Evolutionary conservation across 108 stramenopile genomes (phyloP).

Genomic region (Licmophora abbreviata): DNA sequence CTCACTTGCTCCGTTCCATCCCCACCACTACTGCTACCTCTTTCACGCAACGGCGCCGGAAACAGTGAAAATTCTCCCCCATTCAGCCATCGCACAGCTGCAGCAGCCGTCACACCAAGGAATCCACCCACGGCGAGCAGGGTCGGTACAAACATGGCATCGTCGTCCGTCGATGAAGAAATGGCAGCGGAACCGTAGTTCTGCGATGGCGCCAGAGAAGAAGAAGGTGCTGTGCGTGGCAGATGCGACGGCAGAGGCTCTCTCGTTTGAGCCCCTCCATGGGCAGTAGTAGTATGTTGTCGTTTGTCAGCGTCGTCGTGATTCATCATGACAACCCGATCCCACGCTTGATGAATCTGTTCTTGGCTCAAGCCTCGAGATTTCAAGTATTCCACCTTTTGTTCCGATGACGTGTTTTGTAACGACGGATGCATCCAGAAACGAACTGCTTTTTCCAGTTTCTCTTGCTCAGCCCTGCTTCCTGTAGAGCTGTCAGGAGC

Average conservation of each 20-base stretch:
- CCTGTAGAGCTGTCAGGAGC: too few species aligned
- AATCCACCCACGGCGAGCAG: constrained; percentile 24
- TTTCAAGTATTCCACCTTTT: constrained; percentile 22
- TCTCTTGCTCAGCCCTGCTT: too few species aligned
- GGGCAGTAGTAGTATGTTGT: not conserved
- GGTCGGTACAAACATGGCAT: constrained; percentile 5
- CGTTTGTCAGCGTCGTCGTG: not conserved
- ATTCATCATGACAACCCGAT: constrained; percentile 8
- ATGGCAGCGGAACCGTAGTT: not conserved
- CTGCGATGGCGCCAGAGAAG: constrained; percentile 1
- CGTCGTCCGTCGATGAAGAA: not conserved
- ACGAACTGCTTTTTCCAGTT: constrained; percentile 17
- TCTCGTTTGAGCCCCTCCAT: not conserved
- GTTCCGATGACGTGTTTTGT: constrained; percentile 8
- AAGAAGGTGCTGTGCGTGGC: not conserved
- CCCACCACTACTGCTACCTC: not conserved
- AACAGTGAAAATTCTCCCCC: constrained; percentile 75
- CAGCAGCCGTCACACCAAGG: constrained; percentile 43
- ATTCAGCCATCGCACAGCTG: constrained; percentile 78
- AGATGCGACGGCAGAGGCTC: not conserved
- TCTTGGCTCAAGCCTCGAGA: constrained; percentile 19
- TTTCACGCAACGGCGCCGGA: constrained; percentile 31
- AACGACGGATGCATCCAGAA: constrained; percentile 38
- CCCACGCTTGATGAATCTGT: constrained; percentile 25
- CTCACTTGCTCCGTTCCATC: not conserved